Conservation (phyloP, 495 filamentous ascomycete genomes). For the Aspergillus nanangensis region DNA sequence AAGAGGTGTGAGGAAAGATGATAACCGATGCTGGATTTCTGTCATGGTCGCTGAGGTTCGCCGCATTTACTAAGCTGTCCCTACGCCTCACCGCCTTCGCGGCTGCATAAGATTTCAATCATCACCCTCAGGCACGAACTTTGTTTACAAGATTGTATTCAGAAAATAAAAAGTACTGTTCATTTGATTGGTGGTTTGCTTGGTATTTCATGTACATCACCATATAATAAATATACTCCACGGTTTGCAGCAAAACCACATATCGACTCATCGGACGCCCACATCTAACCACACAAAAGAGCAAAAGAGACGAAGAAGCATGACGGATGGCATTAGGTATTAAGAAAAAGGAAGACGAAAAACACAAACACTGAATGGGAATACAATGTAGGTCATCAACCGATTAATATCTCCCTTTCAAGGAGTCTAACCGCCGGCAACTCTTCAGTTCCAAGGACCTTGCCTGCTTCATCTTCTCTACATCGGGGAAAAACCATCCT, state of each 20-base stretch:
- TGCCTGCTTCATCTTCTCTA: conserved; percentile 67
- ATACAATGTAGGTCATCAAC: conserved; percentile 7
- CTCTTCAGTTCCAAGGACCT: conserved; percentile 55
- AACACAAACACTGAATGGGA: conserved; percentile 5
- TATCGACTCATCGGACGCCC: too few relatives aligned
- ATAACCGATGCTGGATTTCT: conserved; percentile 17
- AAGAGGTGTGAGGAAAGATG: neutral
- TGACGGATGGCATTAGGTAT: conserved; percentile 10
- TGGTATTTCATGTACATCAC: too few relatives aligned
- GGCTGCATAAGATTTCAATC: too few relatives aligned
- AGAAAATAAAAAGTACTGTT: too few relatives aligned
- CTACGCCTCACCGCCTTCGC: neutral
- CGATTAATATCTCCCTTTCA: conserved; percentile 31
- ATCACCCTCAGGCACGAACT: neutral
- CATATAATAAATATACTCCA: too few relatives aligned
- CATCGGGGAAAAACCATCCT: conserved; percentile 83
- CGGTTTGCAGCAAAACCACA: too few relatives aligned
- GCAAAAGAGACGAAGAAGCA: too few relatives aligned
- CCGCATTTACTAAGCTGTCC: conserved; percentile 28
- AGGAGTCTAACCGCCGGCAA: conserved; percentile 48
- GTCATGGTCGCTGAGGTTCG: conserved; percentile 33
- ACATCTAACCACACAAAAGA: too few relatives aligned
- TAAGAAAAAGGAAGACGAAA: conserved; percentile 4
- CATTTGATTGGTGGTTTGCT: too few relatives aligned
- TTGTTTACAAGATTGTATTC: neutral